These are phyloP conservation scores for Gautieria morchelliformis DNA, from an alignment of 768 basidiomycete genomes.

Conservation along the genomic window DNA sequence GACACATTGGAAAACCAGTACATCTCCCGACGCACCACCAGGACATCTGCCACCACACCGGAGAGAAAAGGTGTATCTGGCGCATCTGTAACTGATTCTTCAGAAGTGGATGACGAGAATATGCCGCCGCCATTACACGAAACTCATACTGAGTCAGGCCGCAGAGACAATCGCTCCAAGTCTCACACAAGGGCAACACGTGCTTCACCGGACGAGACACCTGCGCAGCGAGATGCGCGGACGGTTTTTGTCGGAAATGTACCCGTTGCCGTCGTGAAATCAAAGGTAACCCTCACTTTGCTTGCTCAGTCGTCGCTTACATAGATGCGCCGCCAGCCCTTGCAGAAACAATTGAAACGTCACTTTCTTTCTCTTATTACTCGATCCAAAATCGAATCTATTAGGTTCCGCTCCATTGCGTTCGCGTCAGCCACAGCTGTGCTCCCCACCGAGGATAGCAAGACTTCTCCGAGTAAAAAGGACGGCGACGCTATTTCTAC, in stretches of 20 bases:
- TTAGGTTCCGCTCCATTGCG: conserved; percentile 87
- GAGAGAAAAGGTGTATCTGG: background rate
- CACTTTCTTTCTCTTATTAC: conserved; percentile 69
- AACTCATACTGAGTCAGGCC: background rate
- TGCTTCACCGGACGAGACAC: conserved; percentile 60
- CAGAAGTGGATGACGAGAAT: conserved; percentile 24
- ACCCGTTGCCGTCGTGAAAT: conserved; percentile 62
- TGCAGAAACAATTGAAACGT: conserved; percentile 64
- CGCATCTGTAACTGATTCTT: background rate
- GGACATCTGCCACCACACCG: background rate
- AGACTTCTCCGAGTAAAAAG: conserved; percentile 26
- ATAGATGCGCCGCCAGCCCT: conserved; percentile 36
- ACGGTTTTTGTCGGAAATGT: conserved; percentile 93
- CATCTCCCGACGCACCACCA: background rate
- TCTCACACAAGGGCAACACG: conserved; percentile 31
- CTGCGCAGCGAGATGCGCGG: conserved; percentile 62
- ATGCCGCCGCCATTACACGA: conserved; percentile 9
- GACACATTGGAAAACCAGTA: background rate
- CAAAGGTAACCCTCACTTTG: conserved; percentile 40
- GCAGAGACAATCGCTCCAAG: conserved; percentile 22
- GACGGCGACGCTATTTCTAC: conserved; percentile 27
- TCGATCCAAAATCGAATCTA: conserved; percentile 77
- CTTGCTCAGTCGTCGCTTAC: background rate
- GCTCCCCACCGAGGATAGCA: conserved; percentile 35
- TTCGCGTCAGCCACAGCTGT: conserved; percentile 76